Percentiles rank a stretch among this genome's conserved stretches.
phyloP scores from a whole-genome alignment of 106 monocot genomes.

The Acorus gramineus region DNA sequence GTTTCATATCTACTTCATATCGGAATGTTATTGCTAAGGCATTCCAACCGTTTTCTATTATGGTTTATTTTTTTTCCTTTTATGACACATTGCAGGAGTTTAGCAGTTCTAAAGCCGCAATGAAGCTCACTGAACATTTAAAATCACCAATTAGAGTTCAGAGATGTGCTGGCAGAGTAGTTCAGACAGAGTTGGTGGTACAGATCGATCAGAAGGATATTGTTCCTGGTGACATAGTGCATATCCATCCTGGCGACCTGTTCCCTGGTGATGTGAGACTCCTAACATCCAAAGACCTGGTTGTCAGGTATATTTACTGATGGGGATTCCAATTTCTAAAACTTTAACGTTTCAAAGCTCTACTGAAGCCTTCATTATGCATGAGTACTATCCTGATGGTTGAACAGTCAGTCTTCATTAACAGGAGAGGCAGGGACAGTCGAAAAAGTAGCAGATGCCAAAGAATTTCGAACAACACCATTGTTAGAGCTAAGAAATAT shows the following conservation, averaged over 20 bases:
- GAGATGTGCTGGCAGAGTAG: slow-evolving; percentile 30
- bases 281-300: slow-evolving; percentile 24
- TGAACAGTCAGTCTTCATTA: slow-evolving; percentile 43
- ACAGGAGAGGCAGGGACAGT: slow-evolving; percentile 38
- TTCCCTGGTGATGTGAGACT: slow-evolving; percentile 41
- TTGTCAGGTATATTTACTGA: slow-evolving; percentile 21
- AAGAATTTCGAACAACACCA: slow-evolving; percentile 20
- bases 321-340: neutral
- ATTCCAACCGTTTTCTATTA: too few species aligned
- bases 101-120: slow-evolving; percentile 23
- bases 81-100: slow-evolving; percentile 17
- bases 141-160: slow-evolving; percentile 33
- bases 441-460: slow-evolving; percentile 20
- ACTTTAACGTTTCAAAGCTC: neutral
- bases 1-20: too few species aligned
- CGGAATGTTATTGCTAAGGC: too few species aligned
- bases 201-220: slow-evolving; percentile 42
- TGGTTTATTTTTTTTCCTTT: too few species aligned
- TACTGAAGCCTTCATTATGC: neutral
- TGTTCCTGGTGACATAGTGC: slow-evolving; percentile 33
- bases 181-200: slow-evolving; percentile 31
- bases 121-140: slow-evolving; percentile 10
- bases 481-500: slow-evolving; percentile 39
- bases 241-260: slow-evolving; percentile 30
- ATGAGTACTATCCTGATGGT: slow-evolving; percentile 1